Base-by-base conservation (phyloP, 2,329 filamentous ascomycete species). In the Metarhizium robertsii region DNA sequence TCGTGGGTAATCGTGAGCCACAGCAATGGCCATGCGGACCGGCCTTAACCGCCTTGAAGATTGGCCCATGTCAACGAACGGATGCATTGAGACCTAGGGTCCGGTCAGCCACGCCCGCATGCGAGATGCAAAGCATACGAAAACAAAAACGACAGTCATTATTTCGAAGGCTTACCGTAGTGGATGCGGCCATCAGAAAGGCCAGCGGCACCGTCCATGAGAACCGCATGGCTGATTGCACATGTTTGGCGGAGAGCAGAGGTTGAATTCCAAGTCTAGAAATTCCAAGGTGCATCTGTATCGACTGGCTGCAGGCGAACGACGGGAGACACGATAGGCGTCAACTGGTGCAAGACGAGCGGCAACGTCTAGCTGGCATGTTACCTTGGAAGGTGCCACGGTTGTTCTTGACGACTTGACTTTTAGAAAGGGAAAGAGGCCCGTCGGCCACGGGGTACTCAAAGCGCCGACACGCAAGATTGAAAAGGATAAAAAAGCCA, bases 21-120 rank as follows among this genome's bases (percentile, higher is more conserved):
- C 47, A 48, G 47, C 46, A 34, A 30, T 47, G 30, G 47, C 13
- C 6, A n/a, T 7, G 14, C n/a, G 20, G 36, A 34, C 16, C 20
- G 36, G 34, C 25, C 13, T 46, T 53, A 34, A 20, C 14, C 51
- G 51, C 51, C 51, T 32, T 46, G 16, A 16, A 46, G 40, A 46
- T 42, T 48, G 42, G 51, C 40, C 51, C 36, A 43, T 53, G 38
- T 53, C 25, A 34, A 18, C 38, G 16, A n/a, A 53, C 7, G 40
- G 20, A 46, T 46, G 43, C 43, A 46, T 45, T 40, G 51, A 45
- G 25, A 30, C n/a, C 40, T 30, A 32, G 51, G 14, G 40, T 25
- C 16, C n/a, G 45, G 16, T 16, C 50, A 57, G 50, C 46, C 56
- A 43, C 53, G 45, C 53, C 50, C 47, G 53, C 53, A 25, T 25